Base-by-base conservation (phyloP, 208 protist genomes). In the Angomonas ambiguus region DNA sequence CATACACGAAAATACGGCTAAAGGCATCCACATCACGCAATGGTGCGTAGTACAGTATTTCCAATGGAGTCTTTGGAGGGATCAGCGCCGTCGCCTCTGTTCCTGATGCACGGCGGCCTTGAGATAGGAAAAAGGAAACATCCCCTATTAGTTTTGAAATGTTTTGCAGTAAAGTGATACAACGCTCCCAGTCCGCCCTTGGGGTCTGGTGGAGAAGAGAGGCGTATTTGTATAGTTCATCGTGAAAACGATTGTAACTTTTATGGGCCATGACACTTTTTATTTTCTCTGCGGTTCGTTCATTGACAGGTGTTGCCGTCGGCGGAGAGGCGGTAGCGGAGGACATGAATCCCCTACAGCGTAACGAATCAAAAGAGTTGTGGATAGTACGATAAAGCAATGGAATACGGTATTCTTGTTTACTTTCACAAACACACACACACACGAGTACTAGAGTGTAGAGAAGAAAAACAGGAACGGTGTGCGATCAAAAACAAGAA, bases 11-110 rank as follows among this genome's bases (percentile, higher is more conserved):
- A 18, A 69, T 76, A 33, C 75, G 79, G 1, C 64, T 72, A 27
- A 88, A 73, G 33, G 78, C 67, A 2, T 51, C 48, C 11, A 73
- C 67, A 48, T 88, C 72, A 0, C 74, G 77, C 64, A 85, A 41
- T 42, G 69, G 61, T 2, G 72, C 75, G 16, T 51, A 49, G 0
- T 69, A 68, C 11, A 83, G 58, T 13, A 79, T 58, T 8, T 71
- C 67, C 24, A 70, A 71, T 32, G 28, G 20, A 2, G n/a, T 32
- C 22, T 69, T 31, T 16, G 68, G 30, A 32, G 63, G n/a, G n/a
- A n/a, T n/a, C n/a, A n/a, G n/a, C n/a, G n/a, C n/a, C n/a, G n/a
- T n/a, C n/a, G n/a, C n/a, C n/a, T n/a, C n/a, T n/a, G n/a, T n/a
- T n/a, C n/a, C n/a, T n/a, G n/a, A n/a, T n/a, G n/a, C n/a, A n/a